Conservation (phyloP, 1,139 yeast species). For the Nakaseomyces glabratus region DNA sequence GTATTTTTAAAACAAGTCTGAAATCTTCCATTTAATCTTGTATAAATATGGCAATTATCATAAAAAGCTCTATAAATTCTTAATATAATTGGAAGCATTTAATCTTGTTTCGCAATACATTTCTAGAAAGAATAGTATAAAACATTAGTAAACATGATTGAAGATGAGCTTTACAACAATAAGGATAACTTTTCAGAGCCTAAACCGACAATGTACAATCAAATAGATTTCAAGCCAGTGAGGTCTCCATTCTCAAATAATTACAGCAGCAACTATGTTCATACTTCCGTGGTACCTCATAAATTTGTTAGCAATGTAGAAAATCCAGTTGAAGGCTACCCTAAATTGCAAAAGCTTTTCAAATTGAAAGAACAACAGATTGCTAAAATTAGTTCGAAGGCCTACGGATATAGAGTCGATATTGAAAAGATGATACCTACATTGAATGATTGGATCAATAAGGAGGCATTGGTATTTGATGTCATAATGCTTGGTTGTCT, state of each 20-base stretch:
- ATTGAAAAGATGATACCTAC: conserved; percentile 47
- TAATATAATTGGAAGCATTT: no score
- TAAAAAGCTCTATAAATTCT: no score
- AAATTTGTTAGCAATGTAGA: conserved; percentile 53
- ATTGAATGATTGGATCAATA: conserved; percentile 51
- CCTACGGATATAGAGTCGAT: conserved; percentile 55
- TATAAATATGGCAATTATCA: no score
- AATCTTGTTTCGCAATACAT: no score
- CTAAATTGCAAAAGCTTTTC: conserved; percentile 63
- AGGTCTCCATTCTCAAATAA: conserved; percentile 40
- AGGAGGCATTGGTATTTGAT: conserved; percentile 58
- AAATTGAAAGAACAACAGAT: conserved; percentile 49
- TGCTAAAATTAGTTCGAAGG: conserved; percentile 43
- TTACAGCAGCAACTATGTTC: conserved; percentile 61
- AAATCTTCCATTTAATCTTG: no score
- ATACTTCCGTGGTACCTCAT: conserved; percentile 53
- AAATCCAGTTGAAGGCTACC: conserved; percentile 73
- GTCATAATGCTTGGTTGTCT: conserved; percentile 89
- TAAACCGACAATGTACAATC: conserved; percentile 11
- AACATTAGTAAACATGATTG: conserved; percentile 5
- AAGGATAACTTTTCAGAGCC: background rate
- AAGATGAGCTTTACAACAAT: conserved; percentile 2
- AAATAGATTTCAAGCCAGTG: conserved; percentile 21
- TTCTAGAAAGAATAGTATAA: no score
- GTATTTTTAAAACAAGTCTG: no score